These are phyloP conservation scores for Candida awuae DNA, from an alignment of 805 yeast genomes.

Conservation along the genomic window DNA sequence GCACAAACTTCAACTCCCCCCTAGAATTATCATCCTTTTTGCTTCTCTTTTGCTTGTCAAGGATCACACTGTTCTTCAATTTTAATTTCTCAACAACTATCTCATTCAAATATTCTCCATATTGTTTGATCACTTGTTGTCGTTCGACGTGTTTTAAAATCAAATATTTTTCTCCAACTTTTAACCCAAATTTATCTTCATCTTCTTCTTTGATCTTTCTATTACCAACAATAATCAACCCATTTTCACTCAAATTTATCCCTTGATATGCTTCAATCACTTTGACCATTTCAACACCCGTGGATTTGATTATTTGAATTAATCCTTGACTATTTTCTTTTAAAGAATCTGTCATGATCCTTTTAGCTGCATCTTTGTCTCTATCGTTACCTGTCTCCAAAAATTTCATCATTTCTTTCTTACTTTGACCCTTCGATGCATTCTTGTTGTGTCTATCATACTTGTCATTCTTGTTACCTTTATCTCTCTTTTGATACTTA, in stretches of 20 bases:
- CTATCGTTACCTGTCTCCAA: constrained; percentile 21
- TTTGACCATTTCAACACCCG: constrained; percentile 12
- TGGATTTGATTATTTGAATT: constrained; percentile 17
- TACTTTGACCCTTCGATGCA: neutral
- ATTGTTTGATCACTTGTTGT: constrained; percentile 21
- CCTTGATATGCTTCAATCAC: constrained; percentile 11
- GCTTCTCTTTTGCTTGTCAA: constrained; percentile 10
- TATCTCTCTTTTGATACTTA: neutral
- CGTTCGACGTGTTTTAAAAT: constrained; percentile 22
- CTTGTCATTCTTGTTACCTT: neutral
- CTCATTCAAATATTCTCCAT: constrained; percentile 22
- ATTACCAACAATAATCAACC: constrained; percentile 19
- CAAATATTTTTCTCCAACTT: constrained; percentile 9
- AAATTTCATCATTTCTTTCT: constrained; percentile 1
- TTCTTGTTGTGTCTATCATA: neutral
- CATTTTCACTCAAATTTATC: constrained; percentile 21
- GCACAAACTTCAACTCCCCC: constrained; percentile 32
- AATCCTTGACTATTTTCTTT: constrained; percentile 15
- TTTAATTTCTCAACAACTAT: constrained; percentile 15
- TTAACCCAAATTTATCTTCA: constrained; percentile 5
- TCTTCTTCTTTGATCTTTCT: constrained; percentile 7
- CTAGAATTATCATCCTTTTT: constrained; percentile 6
- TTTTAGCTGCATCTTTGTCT: constrained; percentile 23
- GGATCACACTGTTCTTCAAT: constrained; percentile 12
- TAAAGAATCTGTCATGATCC: constrained; percentile 15